These are phyloP conservation scores for Alnus glutinosa DNA, from an alignment of 306 rosid species.

Conservation along the genomic window DNA sequence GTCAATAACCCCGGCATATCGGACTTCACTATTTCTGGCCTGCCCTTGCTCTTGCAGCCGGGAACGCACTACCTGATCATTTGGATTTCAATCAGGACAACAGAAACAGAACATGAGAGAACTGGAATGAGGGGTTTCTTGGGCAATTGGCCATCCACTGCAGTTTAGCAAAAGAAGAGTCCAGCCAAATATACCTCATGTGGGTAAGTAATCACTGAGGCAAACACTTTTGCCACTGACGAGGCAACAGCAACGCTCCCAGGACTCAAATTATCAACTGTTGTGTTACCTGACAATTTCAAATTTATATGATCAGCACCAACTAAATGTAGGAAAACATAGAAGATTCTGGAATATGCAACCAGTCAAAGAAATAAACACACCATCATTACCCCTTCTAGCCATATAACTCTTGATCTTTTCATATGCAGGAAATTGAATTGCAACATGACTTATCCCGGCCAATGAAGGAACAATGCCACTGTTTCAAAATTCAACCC, in stretches of 20 bases:
- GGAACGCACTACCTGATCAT: conserved; percentile 72
- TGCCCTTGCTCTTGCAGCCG: conserved; percentile 98
- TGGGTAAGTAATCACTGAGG: conserved; percentile 84
- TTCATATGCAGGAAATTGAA: conserved; percentile 91
- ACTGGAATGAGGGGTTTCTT: background rate
- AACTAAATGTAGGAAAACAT: background rate
- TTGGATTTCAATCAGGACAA: conserved; percentile 11
- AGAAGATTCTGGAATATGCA: background rate
- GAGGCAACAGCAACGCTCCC: conserved; percentile 75
- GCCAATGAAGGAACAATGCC: conserved; percentile 91
- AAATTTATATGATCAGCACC: conserved; percentile 26
- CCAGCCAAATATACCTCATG: conserved; percentile 61
- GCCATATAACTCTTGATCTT: conserved; percentile 76
- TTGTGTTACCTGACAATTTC: conserved; percentile 63
- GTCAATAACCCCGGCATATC: conserved; percentile 71
- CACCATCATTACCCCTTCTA: conserved; percentile 50
- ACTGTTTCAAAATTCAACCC: conserved; percentile 44
- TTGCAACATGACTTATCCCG: conserved; percentile 95
- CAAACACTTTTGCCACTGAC: conserved; percentile 75
- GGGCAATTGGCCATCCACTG: background rate
- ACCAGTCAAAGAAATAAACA: conserved; percentile 19
- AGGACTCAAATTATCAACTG: conserved; percentile 67
- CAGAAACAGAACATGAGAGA: background rate
- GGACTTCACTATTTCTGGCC: conserved; percentile 44
- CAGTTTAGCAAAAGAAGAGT: conserved; percentile 12